Conservation (phyloP, 2,329 filamentous ascomycete species). For the Verticillium klebahnii region DNA sequence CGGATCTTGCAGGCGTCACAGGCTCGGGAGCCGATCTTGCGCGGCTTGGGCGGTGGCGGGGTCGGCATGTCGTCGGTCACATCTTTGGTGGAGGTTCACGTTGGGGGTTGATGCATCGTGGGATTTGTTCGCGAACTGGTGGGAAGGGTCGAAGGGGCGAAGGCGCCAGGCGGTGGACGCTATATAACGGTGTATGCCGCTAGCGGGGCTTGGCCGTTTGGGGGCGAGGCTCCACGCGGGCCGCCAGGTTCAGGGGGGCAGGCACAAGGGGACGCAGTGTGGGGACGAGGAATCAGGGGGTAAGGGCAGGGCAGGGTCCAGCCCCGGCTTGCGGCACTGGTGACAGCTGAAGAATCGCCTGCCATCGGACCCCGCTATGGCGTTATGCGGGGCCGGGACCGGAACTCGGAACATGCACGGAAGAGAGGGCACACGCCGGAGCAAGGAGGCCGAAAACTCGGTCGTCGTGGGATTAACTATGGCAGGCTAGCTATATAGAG, state of each 20-base stretch:
- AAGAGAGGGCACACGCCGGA: background rate
- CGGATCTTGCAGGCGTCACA: slow-evolving; percentile 50
- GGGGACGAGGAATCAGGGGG: background rate
- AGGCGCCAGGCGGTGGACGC: background rate
- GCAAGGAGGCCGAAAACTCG: background rate
- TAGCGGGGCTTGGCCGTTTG: background rate
- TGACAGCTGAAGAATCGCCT: background rate
- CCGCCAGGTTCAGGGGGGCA: background rate
- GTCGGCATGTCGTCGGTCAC: slow-evolving; percentile 8
- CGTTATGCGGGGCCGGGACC: background rate
- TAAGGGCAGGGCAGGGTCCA: background rate
- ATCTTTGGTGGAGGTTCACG: background rate
- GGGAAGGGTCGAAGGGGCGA: background rate
- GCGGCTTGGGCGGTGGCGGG: slow-evolving; percentile 6
- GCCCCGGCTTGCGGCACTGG: background rate
- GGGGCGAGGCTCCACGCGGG: background rate
- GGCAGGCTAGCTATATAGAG: background rate
- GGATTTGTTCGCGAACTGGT: no score
- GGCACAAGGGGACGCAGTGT: background rate
- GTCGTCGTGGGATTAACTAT: background rate
- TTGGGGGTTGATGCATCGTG: no score
- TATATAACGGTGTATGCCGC: background rate
- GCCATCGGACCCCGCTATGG: background rate
- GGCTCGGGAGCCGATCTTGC: slow-evolving; percentile 33
- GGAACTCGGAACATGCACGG: background rate